Conservation (phyloP, 2,329 filamentous ascomycete genomes). For the Apiospora pterosperma region DNA sequence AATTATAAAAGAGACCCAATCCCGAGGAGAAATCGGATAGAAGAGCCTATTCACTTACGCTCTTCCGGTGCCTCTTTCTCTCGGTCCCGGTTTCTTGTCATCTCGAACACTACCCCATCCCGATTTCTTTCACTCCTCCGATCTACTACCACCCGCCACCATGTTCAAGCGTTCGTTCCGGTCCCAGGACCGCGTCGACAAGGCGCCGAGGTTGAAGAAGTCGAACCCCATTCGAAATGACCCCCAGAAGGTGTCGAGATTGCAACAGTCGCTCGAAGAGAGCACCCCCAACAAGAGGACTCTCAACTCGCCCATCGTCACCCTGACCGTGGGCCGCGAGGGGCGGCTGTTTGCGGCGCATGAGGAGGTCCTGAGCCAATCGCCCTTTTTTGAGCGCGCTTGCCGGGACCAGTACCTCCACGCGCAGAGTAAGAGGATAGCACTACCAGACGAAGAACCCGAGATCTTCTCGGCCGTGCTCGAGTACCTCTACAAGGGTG, state of each 20-base stretch:
- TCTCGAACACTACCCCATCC: constrained; percentile 26
- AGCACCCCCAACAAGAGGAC: constrained; percentile 34
- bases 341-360: constrained; percentile 91
- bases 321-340: constrained; percentile 78
- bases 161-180: constrained; percentile 96
- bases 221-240: constrained; percentile 58
- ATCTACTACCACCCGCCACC: constrained; percentile 31
- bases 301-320: constrained; percentile 70
- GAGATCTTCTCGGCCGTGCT: constrained; percentile 91
- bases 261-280: constrained; percentile 74
- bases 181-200: constrained; percentile 82
- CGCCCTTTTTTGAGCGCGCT: constrained; percentile 75
- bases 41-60: constrained; percentile 28
- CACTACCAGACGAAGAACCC: constrained; percentile 73
- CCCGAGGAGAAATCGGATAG: constrained; percentile 11
- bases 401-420: constrained; percentile 72
- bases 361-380: constrained; percentile 84
- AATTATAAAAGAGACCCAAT: constrained; percentile 20
- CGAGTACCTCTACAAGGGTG: constrained; percentile 95
- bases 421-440: constrained; percentile 73
- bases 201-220: constrained; percentile 81
- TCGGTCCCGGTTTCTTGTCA: constrained; percentile 19
- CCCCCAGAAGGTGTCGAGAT: constrained; percentile 74
- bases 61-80: constrained; percentile 28
- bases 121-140: constrained; percentile 27